Conservation (phyloP, 2,329 filamentous ascomycete species). For the Drechslerella stenobrocha region DNA sequence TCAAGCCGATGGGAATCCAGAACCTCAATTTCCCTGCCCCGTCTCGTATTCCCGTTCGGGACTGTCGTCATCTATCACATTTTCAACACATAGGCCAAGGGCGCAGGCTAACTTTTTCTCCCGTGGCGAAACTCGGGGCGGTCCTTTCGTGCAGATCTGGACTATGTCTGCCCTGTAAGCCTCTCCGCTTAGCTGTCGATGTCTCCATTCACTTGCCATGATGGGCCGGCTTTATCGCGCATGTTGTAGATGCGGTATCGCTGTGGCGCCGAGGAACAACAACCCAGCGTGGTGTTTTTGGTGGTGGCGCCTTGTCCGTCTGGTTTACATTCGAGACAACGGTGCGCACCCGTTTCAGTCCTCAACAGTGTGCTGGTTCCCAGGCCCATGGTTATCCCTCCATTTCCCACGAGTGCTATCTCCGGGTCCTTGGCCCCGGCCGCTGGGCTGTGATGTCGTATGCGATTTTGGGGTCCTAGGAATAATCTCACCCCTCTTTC, state of each 20-base stretch:
- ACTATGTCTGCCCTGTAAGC: slow-evolving; percentile 46
- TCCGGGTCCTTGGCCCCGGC: slow-evolving; percentile 1
- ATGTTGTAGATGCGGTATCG: slow-evolving; percentile 1
- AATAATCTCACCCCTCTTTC: no score
- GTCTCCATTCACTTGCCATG: slow-evolving; percentile 7
- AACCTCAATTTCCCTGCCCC: slow-evolving; percentile 7
- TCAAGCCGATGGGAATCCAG: not conserved
- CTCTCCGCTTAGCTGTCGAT: not conserved
- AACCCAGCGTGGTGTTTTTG: not conserved
- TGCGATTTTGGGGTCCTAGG: no score
- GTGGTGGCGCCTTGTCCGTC: no score
- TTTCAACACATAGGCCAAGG: slow-evolving; percentile 41
- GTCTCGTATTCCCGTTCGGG: slow-evolving; percentile 4
- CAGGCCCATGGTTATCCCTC: slow-evolving; percentile 18
- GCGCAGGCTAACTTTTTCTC: slow-evolving; percentile 30
- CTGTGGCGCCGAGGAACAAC: not conserved
- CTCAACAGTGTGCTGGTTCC: slow-evolving; percentile 9
- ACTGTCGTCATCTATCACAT: slow-evolving; percentile 42
- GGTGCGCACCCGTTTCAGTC: slow-evolving; percentile 2
- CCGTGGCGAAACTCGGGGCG: slow-evolving; percentile 21
- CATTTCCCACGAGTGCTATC: slow-evolving; percentile 4
- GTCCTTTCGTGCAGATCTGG: slow-evolving; percentile 43
- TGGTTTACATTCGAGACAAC: no score
- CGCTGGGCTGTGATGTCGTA: no score
- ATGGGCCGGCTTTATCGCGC: no score